Base-by-base conservation (phyloP, 306 rosid species). In the Gastrolobium bilobum region DNA sequence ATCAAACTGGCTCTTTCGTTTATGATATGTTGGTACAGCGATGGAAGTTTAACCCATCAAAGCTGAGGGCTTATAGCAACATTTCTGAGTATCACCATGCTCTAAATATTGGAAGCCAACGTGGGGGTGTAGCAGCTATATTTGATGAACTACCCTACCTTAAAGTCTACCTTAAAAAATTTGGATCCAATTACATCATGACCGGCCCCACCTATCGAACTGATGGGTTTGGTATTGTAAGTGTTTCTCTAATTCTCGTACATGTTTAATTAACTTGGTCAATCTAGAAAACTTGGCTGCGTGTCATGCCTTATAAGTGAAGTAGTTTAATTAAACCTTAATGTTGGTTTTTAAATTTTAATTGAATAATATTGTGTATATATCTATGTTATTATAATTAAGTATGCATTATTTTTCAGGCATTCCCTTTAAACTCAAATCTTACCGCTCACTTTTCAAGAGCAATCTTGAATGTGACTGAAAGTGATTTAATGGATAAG, bases 141-240 rank as follows among this genome's bases (percentile, higher is more conserved):
- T 75, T 79, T 34, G 84, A 62, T 6, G 76, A 84, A 54, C 15
- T 75, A 1, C 79, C 87, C 4, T 84, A 43, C 39, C 70, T 84
- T 29, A 37, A 75, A 11, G 29, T 78, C 38, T 62, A 1, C 65
- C 71, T 79, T 5, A 50, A 11, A 26, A 54, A 69, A 38, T 70
- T 8, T 9, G 71, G 71, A 26, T 37, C 87, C 42, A 2, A 79
- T 33, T 79, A 52, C 84, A 44, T 75, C 52, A 60, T 79, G 78
- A 7, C 75, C 0, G 87, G 87, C 3, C 59, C 84, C 0, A 79
- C 44, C 47, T 69, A 79, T 62, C 61, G 31, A 61, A 75, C 54
- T 4, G 81, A 20, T 69, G 87, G 87, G 0, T 75, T 84, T 43
- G 81, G 82, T 44, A 79, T 84, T 75, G 87, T 84, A 79, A 68